Evolutionary conservation across 495 filamentous ascomycete species (phyloP), one percentile per base, ranked within the genome.

Genomic region (Chaetomium fimeti): DNA sequence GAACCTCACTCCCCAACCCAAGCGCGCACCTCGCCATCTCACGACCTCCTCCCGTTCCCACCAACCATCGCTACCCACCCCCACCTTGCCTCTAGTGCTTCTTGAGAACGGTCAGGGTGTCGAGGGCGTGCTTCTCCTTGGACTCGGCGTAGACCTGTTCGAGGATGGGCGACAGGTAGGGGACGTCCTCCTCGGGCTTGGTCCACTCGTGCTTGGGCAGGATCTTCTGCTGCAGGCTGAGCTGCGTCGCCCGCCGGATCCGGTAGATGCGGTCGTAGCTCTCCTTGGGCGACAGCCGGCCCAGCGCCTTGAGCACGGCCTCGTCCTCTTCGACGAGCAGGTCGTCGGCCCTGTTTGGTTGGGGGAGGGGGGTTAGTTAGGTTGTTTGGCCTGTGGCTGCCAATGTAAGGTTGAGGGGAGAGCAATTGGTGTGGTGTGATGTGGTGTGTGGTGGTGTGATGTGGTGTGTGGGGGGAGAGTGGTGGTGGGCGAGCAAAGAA

Each of bases 261-360:
- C 94, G 92, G 87, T 90, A 98, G 74, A 97, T 87, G 78, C 94
- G 93, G 83, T 98, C 94, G 79, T 98, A 98, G 70, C 87, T 83
- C 72, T 91, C 91, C 84, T 95, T 92, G 66, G 89, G 83, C 43
- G 91, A 85, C 49, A 98, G 89, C 77, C 94, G 92, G 84, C 89
- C 88, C 75, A 98, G 83, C 59, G 94, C 94, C 67, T 86, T 81
- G 76, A 92, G 87, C 71, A 98, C 92, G 32, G 77, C 77, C 69
- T 93, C 91, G 83, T 80, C 86, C 81, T 98, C 95, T 75, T 98
- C 95, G 71, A 85, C 82, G 75, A 97, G 91, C 75, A 98, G 76
- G 74, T 98, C 94, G 79, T 98, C 94, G 83, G 86, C 83, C 72
- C 94, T 98, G 74, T 59, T 36, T 22, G 38, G 15, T 36, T 36